phyloP scores from a whole-genome alignment of 148 eudicot genomes.

The Nyssa sinensis region DNA sequence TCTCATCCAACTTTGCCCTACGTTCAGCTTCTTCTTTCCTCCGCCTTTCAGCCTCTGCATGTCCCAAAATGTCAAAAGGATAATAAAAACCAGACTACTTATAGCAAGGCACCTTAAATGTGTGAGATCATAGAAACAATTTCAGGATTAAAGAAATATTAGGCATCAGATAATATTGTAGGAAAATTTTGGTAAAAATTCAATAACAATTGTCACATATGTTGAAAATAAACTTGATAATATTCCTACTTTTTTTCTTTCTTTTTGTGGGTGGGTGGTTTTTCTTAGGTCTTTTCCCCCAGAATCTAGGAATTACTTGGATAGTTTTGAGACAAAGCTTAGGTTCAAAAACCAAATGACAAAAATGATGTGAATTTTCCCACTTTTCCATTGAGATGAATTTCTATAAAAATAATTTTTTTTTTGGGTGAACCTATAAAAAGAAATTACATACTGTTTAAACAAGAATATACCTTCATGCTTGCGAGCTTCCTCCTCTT shows the following conservation, averaged over 20 bases:
- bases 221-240: background rate
- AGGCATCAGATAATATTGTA: background rate
- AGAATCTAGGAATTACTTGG: too few species aligned
- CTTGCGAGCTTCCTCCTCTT: constrained; percentile 81
- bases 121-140: background rate
- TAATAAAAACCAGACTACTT: background rate
- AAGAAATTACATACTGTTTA: background rate
- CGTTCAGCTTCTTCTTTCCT: constrained; percentile 80
- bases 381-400: background rate
- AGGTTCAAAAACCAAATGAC: background rate
- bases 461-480: constrained; percentile 56
- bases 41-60: constrained; percentile 72
- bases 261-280: too few species aligned
- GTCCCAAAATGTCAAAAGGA: background rate
- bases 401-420: too few species aligned
- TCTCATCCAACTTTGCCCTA: constrained; percentile 72
- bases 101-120: too few species aligned
- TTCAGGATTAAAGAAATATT: background rate
- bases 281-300: too few species aligned
- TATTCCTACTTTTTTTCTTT: too few species aligned
- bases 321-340: too few species aligned
- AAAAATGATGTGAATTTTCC: background rate
- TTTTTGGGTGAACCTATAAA: background rate
- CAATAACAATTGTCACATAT: too few species aligned
- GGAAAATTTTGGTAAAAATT: too few species aligned